Evolutionary conservation across 352 stramenopile species (phyloP), one percentile per base, ranked within the genome.

Genomic region (Aphanomyces cochlioides): DNA sequence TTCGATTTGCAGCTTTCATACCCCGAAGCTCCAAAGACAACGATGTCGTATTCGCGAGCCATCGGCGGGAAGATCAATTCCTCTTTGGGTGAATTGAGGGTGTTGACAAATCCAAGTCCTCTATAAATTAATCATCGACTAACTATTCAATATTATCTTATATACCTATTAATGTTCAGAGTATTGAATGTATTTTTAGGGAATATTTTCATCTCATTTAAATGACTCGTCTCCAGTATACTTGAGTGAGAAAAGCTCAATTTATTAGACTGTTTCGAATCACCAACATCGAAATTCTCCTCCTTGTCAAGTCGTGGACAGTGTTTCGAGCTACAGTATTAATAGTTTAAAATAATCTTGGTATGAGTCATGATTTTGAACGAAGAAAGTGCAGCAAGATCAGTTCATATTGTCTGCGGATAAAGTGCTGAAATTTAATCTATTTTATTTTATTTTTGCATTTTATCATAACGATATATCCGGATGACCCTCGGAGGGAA

Each of bases 1-100:
- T 28, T 28, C 28, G 28, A 28, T 28, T 28, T 28, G 0, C 28
- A 28, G 28, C 28, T 28, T 28, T 4, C 34, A 38, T 45, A 63
- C 56, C 56, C 56, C 34, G 19, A 41, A 4, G 56, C 56, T 8
- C 56, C 56, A 15, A 63, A 63, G 56, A 63, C 56, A 15, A 63
- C 4, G 28, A 63, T 63, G 56, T 63, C 56, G 38, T 45, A 45
- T 37, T 63, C 56, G 28, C 56, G 56, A 38, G 43, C 43, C 43
- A 50, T 50, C 43, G 10, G 43, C 43, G 10, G 17, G 17, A 50
- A 50, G 10, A n/a, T n/a, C 10, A 50, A 50, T 50, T 12, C 43
- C 10, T 50, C 10, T 50, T 12, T 50, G 10, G 43, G 10, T 12
- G 1, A 50, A 50, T n/a, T n/a, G 17, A n/a, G 43, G 15, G 15